phyloP scores from a whole-genome alignment of 306 rosid genomes.

The Pterocarpus macrocarpus region DNA sequence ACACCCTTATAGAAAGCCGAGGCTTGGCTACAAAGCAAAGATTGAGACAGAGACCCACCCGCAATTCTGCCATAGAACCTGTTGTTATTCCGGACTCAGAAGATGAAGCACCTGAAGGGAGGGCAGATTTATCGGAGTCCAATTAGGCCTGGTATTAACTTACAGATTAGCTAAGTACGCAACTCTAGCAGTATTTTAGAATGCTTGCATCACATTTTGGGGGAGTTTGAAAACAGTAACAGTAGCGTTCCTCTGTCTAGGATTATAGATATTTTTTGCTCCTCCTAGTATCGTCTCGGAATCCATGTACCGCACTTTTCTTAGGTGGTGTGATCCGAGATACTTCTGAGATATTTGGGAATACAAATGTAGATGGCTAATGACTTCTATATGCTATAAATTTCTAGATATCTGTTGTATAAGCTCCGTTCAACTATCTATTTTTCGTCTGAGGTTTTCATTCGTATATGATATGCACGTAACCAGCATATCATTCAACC shows the following conservation, averaged over 20 bases:
- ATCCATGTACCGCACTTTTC: conserved; percentile 21
- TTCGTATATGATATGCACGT: not conserved
- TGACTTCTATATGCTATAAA: not conserved
- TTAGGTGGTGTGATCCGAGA: conserved; percentile 1
- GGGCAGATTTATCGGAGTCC: conserved; percentile 30
- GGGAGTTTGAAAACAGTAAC: conserved; percentile 12
- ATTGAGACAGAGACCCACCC: conserved; percentile 82
- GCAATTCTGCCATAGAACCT: conserved; percentile 72
- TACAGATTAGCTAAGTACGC: conserved; percentile 14
- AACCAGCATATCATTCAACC: not conserved
- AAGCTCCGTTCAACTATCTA: too few relatives aligned
- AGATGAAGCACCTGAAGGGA: conserved; percentile 43
- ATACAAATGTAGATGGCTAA: not conserved
- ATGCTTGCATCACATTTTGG: conserved; percentile 33
- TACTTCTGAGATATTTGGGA: conserved; percentile 37
- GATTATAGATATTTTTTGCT: conserved; percentile 30
- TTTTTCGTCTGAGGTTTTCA: not conserved
- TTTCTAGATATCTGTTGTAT: not conserved
- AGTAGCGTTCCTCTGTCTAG: not conserved
- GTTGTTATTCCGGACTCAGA: conserved; percentile 68
- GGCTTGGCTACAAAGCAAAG: conserved; percentile 67
- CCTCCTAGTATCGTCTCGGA: conserved; percentile 12
- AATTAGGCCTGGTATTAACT: conserved; percentile 16
- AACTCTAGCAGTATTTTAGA: conserved; percentile 11
- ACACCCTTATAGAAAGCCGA: conserved; percentile 55